A percentile compares a stretch with the other conserved stretches of the same genome.
phyloP scores from a whole-genome alignment of 371 early-diverging fungal genomes.

The Chytridium lagenaria region DNA sequence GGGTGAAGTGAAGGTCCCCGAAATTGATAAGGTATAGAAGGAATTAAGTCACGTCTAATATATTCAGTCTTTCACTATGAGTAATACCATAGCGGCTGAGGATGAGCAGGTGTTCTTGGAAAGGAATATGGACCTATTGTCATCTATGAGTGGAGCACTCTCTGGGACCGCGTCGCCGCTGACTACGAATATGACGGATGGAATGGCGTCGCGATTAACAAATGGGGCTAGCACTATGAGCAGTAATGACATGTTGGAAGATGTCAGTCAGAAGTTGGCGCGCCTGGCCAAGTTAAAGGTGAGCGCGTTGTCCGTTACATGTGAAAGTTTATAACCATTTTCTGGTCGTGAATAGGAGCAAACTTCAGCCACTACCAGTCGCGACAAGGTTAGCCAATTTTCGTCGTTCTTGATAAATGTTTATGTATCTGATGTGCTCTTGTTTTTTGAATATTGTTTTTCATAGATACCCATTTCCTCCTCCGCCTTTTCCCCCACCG shows the following conservation, averaged over 20 bases:
- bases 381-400: conserved; percentile 4
- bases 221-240: conserved; percentile 16
- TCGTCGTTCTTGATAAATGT: not conserved
- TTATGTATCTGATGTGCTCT: not conserved
- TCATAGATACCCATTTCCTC: not conserved
- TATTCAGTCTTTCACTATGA: conserved; percentile 48
- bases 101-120: conserved; percentile 86
- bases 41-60: no score
- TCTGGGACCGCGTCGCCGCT: conserved; percentile 26
- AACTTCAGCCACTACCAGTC: conserved; percentile 5
- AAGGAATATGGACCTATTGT: conserved; percentile 68
- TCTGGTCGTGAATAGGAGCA: conserved; percentile 27
- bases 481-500: not conserved
- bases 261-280: conserved; percentile 43
- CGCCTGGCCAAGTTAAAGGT: conserved; percentile 44
- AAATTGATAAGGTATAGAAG: conserved; percentile 27
- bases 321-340: not conserved
- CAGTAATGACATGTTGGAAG: conserved; percentile 40
- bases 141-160: conserved; percentile 22
- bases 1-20: conserved; percentile 46
- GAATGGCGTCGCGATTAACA: conserved; percentile 19
- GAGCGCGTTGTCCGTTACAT: not conserved
- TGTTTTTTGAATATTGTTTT: no score
- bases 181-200: conserved; percentile 6
- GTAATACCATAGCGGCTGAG: conserved; percentile 67